Evolutionary conservation across 106 monocot genomes (phyloP), one percentile per base, ranked within the genome.

Genomic region (Acorus calamus): DNA sequence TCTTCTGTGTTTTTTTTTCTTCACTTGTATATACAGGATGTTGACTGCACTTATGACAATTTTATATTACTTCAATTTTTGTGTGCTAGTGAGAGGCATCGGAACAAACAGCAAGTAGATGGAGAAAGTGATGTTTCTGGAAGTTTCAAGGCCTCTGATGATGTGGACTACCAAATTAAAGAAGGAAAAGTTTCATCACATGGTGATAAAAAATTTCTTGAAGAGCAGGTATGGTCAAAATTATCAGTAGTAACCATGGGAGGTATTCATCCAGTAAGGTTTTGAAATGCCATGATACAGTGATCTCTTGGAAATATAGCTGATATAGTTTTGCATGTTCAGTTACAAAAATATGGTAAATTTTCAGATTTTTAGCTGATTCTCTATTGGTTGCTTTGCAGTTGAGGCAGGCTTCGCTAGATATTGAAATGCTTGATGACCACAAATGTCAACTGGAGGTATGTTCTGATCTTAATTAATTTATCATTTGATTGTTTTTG

Each of bases 381-480:
- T 4, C 45, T 53, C 8, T 61, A 0, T 59, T 7, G 42, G 14
- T 7, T 44, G 28, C 47, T 67, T 7, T 66, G 67, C 66, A 85
- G 85, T 61, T 85, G 58, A 85, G 76, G 64, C 64, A 78, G 47
- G 42, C 66, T 28, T 62, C 72, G 56, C 42, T 63, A 11, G 74
- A 81, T 49, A 76, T 85, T 72, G 78, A 78, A 50, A 71, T 45
- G 42, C 74, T 85, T 57, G 75, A 81, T 52, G 85, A 85, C 14
- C 59, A 85, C 49, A 85, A 85, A 75, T 61, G 68, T 55, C 68
- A 72, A 11, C 63, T 78, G 12, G 71, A 75, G 85, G 85, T 85
- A 13, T 43, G 47, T n/a, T 10, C 47, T 8, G 6, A 49, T 10
- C 54, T 77, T 62, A 28, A 28, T 63, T 9, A 46, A 69, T 49